Evolutionary conservation across 2,329 filamentous ascomycete species (phyloP), one percentile per base, ranked within the genome.

Genomic region (Talaromyces sp.): DNA sequence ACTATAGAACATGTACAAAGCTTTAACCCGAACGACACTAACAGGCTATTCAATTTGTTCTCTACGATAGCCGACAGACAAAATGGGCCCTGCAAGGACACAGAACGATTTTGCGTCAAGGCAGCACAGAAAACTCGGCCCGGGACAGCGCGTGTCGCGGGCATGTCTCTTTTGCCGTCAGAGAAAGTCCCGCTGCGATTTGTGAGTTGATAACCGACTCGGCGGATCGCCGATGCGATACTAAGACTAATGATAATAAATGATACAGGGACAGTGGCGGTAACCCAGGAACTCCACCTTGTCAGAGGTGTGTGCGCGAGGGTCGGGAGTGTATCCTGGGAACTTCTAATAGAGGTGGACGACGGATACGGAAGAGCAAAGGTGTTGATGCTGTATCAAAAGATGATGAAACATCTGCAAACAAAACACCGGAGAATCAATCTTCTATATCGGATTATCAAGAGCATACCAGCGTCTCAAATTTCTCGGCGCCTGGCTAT

Each of bases 251-350:
- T 7, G 24, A 31, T n/a, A 13, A 24, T 22, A 41, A 4, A 19
- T 22, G 7, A 45, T 56, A 75, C 70, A 77, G 80, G 72, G 72
- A 81, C 70, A 72, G 75, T 72, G 77, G 83, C 79, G 76, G 83
- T 74, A 74, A 78, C 76, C 74, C 82, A 72, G 74, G 81, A 72
- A 71, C 82, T 78, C 80, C 80, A 33, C 85, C 85, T 31, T 88
- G 85, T 69, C 81, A 84, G 60, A 78, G 85, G 63, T 88, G 85
- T 74, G 81, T 84, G 67, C 82, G 82, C 69, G 84, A 87, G 67
- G 79, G 81, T 64, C 83, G 84, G 61, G 84, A 87, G 66, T 88
- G 85, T 72, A 80, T 87, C 11, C 79, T 87, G 22, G 85, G 84
- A 8, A 82, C 83, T 52, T 86, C 84, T 57, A 87, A 87, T 70